These are phyloP conservation scores for Pholiota molesta DNA, from an alignment of 768 basidiomycete species.

Conservation along the genomic window DNA sequence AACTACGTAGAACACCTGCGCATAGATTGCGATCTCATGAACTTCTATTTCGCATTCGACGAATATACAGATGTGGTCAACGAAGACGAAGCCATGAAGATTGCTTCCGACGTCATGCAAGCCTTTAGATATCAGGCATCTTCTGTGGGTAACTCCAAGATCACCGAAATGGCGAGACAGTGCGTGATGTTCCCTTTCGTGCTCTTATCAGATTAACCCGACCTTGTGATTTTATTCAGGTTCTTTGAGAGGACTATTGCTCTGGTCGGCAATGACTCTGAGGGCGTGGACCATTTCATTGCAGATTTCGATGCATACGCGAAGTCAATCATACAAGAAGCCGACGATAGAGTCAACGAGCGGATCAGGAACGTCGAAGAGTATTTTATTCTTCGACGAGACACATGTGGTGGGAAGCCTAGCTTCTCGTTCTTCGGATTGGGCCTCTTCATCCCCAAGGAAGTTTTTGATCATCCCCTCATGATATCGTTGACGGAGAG, in stretches of 20 bases:
- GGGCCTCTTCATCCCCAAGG: constrained; percentile 40
- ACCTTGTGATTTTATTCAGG: not conserved
- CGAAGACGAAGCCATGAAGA: constrained; percentile 30
- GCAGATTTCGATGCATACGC: constrained; percentile 32
- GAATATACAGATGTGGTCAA: constrained; percentile 47
- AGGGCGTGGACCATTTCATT: constrained; percentile 21
- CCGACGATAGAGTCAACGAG: constrained; percentile 38
- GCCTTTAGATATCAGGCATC: constrained; percentile 28
- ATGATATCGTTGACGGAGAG: constrained; percentile 32
- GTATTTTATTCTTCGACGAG: constrained; percentile 44
- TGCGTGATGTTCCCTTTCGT: constrained; percentile 25
- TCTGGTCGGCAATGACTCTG: constrained; percentile 16
- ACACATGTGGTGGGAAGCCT: constrained; percentile 43
- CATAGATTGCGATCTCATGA: constrained; percentile 48
- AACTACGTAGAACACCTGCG: constrained; percentile 17
- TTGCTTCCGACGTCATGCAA: constrained; percentile 40
- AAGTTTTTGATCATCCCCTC: constrained; percentile 42
- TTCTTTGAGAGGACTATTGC: constrained; percentile 21
- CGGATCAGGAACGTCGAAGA: constrained; percentile 39
- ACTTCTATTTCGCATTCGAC: constrained; percentile 51
- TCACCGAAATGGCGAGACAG: constrained; percentile 43
- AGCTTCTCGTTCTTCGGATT: constrained; percentile 43
- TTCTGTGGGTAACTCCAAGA: constrained; percentile 26
- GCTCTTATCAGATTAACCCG: not conserved
- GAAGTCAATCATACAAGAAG: constrained; percentile 43